phyloP scores from a whole-genome alignment of 208 protist genomes.

The Leishmania mexicana region DNA sequence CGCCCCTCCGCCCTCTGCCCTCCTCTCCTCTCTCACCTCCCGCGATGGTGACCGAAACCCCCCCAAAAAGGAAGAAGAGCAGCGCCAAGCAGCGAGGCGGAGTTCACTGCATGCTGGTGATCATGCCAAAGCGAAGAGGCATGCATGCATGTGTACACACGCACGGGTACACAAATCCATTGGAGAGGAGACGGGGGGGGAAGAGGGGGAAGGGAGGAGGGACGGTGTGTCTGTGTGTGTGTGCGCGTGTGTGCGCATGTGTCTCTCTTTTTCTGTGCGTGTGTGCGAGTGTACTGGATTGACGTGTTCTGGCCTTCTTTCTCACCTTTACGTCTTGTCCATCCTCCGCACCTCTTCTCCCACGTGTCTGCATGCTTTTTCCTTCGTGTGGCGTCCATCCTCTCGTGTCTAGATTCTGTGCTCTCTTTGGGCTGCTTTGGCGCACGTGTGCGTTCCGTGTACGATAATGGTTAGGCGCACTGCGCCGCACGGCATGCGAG shows the following conservation, averaged over 20 bases:
- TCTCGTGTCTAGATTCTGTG: not conserved
- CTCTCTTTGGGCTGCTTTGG: not conserved
- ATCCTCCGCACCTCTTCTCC: not conserved
- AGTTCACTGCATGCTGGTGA: not conserved
- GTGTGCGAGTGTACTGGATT: not conserved
- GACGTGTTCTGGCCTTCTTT: not conserved
- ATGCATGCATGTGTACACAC: no score
- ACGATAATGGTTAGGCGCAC: not conserved
- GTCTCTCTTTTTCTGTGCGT: not conserved
- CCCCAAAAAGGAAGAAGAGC: not conserved
- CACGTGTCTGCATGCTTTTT: slow-evolving; percentile 1
- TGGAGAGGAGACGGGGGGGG: not conserved
- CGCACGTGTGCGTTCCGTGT: not conserved
- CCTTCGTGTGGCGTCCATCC: not conserved
- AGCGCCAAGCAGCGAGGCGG: not conserved
- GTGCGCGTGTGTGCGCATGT: not conserved
- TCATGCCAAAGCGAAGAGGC: not conserved
- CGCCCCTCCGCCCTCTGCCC: not conserved
- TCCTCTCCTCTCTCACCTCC: not conserved
- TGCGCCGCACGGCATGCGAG: not conserved
- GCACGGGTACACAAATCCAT: not conserved
- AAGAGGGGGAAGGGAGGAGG: no score
- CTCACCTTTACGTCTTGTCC: not conserved
- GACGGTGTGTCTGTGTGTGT: not conserved
- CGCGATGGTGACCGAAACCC: not conserved